A percentile compares a stretch with the other conserved stretches of the same genome.
Evolutionary conservation across 352 stramenopile genomes (phyloP).

Genomic region (Peronospora belbahrii): DNA sequence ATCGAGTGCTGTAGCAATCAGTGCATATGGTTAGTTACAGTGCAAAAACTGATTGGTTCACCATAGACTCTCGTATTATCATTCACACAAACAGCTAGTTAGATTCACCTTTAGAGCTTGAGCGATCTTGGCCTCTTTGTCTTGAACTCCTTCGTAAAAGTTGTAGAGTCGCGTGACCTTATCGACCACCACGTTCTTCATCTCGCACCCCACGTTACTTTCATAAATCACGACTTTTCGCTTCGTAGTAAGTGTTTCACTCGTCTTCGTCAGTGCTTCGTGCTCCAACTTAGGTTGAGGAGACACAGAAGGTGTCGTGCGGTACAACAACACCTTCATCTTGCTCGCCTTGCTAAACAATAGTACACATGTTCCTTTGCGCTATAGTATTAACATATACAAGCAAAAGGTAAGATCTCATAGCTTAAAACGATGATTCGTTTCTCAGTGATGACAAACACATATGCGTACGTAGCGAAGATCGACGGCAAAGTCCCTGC

Average conservation of each 20-base stretch:
- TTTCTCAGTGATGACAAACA: neutral
- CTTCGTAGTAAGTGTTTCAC: constrained; percentile 12
- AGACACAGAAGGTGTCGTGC: constrained; percentile 38
- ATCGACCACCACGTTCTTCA: constrained; percentile 31
- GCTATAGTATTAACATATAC: constrained; percentile 22
- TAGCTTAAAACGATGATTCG: neutral
- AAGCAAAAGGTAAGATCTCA: neutral
- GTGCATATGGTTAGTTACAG: neutral
- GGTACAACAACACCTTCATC: constrained; percentile 70
- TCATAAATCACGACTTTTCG: constrained; percentile 46
- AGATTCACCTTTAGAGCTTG: constrained; percentile 39
- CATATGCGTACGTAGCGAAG: constrained; percentile 56
- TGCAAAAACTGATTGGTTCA: neutral
- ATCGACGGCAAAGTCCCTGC: constrained; percentile 65
- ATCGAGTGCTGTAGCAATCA: constrained; percentile 37
- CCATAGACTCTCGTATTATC: neutral
- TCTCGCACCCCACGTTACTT: constrained; percentile 48
- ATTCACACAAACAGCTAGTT: neutral
- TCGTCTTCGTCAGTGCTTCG: constrained; percentile 13
- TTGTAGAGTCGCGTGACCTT: constrained; percentile 37
- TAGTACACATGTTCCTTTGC: constrained; percentile 60
- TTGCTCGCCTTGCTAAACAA: constrained; percentile 49
- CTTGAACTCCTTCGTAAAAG: constrained; percentile 26
- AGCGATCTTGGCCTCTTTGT: constrained; percentile 44
- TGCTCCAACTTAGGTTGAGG: constrained; percentile 31